A percentile compares a stretch with the other conserved stretches of the same genome.
Evolutionary conservation across 2,329 filamentous ascomycete species (phyloP).

Genomic region (Coniochaeta sp.): DNA sequence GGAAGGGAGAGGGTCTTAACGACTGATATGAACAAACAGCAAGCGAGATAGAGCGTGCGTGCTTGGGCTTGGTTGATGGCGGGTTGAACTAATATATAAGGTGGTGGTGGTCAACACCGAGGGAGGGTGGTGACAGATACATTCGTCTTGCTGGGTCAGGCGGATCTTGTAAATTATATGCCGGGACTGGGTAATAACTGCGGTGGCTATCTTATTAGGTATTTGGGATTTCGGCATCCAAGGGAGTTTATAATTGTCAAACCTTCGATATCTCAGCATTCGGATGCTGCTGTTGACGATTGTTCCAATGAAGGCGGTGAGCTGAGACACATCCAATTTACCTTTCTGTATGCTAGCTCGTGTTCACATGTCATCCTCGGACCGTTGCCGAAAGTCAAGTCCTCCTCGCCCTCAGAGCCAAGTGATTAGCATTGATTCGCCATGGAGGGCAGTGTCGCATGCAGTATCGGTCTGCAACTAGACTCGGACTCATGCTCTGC

Average conservation of each 20-base stretch:
- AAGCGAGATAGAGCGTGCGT: neutral
- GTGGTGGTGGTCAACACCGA: neutral
- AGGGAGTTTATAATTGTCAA: too few species aligned
- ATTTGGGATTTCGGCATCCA: neutral
- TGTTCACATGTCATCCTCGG: neutral
- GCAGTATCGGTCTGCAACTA: neutral
- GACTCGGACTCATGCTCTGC: neutral
- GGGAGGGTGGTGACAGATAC: neutral
- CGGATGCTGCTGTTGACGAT: too few species aligned
- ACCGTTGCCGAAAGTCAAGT: neutral
- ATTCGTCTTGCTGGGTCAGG: neutral
- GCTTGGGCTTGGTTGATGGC: neutral
- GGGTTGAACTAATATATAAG: too few species aligned
- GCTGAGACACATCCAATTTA: too few species aligned
- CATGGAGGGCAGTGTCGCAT: neutral
- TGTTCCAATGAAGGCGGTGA: too few species aligned
- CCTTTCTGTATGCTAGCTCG: neutral
- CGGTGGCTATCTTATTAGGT: neutral
- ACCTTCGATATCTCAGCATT: too few species aligned
- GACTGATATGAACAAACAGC: neutral
- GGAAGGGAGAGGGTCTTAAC: neutral
- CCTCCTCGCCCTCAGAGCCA: neutral
- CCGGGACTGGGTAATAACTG: neutral
- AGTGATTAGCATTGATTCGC: neutral
- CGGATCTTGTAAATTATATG: neutral